A percentile compares a stretch with the other conserved stretches of the same genome.
phyloP scores from a whole-genome alignment of 2,329 filamentous ascomycete genomes.

The Trichophyton verrucosum region DNA sequence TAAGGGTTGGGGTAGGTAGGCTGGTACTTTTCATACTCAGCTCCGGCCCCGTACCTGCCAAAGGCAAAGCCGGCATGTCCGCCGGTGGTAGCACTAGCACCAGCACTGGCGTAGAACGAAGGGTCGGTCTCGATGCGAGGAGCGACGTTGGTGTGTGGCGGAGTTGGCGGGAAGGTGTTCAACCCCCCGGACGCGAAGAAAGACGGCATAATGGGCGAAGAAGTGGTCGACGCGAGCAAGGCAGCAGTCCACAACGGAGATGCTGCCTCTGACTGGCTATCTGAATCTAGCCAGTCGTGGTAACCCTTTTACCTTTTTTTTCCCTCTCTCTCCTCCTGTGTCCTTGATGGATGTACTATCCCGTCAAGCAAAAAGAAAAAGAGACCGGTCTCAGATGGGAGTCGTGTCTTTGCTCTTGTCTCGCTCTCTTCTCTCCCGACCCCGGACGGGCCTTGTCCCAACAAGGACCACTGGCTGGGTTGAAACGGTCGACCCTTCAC shows the following conservation, averaged over 20 bases:
- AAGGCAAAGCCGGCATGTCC: constrained; percentile 21
- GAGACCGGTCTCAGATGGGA: neutral
- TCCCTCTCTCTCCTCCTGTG: too few relatives aligned
- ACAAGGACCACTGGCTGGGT: neutral
- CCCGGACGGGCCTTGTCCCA: neutral
- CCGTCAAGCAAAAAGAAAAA: neutral
- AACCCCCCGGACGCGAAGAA: constrained; percentile 31
- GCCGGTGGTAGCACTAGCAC: constrained; percentile 17
- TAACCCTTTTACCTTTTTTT: constrained; percentile 7
- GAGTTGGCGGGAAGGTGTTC: constrained; percentile 32
- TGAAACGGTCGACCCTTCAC: neutral
- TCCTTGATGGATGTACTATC: too few relatives aligned
- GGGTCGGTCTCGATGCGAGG: constrained; percentile 28
- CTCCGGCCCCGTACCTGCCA: constrained; percentile 31
- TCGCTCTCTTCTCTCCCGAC: neutral
- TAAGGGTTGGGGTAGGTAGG: constrained; percentile 19
- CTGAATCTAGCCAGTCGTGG: neutral
- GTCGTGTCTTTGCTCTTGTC: neutral
- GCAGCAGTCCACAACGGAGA: constrained; percentile 18
- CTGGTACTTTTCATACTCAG: constrained; percentile 36
- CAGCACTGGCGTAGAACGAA: constrained; percentile 28
- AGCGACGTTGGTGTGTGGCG: constrained; percentile 28
- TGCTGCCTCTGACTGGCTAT: neutral
- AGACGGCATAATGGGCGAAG: constrained; percentile 28
- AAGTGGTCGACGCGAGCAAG: constrained; percentile 7